Percentiles rank a stretch among this genome's conserved stretches.
phyloP scores from a whole-genome alignment of 2,329 filamentous ascomycete species.

The Aureobasidium zeae region DNA sequence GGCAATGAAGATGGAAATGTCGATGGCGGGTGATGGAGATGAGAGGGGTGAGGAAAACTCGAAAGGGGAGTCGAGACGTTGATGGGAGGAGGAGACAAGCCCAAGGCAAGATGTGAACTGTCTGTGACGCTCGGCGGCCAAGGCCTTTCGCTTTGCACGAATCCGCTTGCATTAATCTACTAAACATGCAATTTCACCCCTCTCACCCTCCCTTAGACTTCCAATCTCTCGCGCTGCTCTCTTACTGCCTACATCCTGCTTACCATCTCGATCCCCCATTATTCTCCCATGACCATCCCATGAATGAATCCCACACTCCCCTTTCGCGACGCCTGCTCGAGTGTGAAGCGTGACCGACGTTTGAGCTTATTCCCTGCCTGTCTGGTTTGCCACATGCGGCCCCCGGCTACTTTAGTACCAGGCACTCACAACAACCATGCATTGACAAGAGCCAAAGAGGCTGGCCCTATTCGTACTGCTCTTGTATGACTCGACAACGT shows the following conservation, averaged over 20 bases:
- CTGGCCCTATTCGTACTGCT: no score
- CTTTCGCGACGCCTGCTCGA: background rate
- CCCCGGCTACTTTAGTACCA: no score
- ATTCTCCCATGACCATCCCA: background rate
- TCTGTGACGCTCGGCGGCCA: slow-evolving; percentile 1
- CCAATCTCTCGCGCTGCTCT: slow-evolving; percentile 5
- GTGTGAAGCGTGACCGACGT: background rate
- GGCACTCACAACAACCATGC: no score
- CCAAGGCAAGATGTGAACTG: background rate
- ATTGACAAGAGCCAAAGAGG: no score
- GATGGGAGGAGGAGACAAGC: slow-evolving; percentile 2
- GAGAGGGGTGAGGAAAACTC: slow-evolving; percentile 7
- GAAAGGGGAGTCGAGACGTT: slow-evolving; percentile 15
- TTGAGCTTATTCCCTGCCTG: slow-evolving; percentile 4
- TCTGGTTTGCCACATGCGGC: slow-evolving; percentile 9
- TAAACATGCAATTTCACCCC: background rate
- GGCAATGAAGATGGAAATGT: slow-evolving; percentile 15
- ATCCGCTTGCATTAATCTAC: slow-evolving; percentile 1
- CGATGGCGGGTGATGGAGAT: slow-evolving; percentile 16
- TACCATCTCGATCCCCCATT: background rate
- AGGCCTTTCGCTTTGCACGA: background rate
- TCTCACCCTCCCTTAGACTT: no score
- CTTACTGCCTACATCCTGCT: background rate
- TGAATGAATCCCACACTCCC: background rate
- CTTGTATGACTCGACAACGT: no score